Base-by-base conservation (phyloP, 768 basidiomycete species). In the Holtermanniella nyarrowii region DNA sequence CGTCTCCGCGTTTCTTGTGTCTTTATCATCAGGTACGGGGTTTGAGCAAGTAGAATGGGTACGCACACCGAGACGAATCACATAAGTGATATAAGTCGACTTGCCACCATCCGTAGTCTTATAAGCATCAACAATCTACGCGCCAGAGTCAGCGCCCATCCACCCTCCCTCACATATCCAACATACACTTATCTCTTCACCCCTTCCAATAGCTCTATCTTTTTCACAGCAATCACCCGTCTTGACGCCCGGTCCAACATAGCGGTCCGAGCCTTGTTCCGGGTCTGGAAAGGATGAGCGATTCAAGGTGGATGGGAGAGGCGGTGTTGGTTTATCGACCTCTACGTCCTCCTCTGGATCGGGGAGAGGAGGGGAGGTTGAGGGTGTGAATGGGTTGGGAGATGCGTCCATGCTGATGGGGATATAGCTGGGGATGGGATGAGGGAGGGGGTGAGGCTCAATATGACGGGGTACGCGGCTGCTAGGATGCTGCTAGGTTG, bases 41-140 rank as follows among this genome's bases (percentile, higher is more conserved):
- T 52, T 4, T 12, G 26, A 37, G 13, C 27, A 14, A 21, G 26
- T 14, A 22, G 16, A 31, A 40, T 69, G 77, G 27, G 37, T 7
- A 61, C 72, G 69, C 64, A 93, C 90, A 62, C 89, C 90, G 42
- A 89, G 83, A 50, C 76, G 79, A 61, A 97, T 91, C 56, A 93
- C 81, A 76, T 99, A 97, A 53, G 84, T 81, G 69, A 97, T 99
- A 70, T 97, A 97, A 4, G 86, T 82, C 20, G 88, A 85, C 45
- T 77, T 81, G n/a, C 89, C 79, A 62, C 87, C 86, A 49, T 86
- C 77, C 12, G 84, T 81, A 22, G 91, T 97, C 80, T 99, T 99
- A 73, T 86, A 82, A 13, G 95, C 93, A 65, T 97, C 93, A 26
- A 82, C 80, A 58, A 99, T 96, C 90, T 95, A 69, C 52, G 20